Percentiles rank a stretch among this genome's conserved stretches.
These are phyloP conservation scores for Scheffersomyces lignosus DNA, from an alignment of 805 yeast genomes.

Conservation along the genomic window DNA sequence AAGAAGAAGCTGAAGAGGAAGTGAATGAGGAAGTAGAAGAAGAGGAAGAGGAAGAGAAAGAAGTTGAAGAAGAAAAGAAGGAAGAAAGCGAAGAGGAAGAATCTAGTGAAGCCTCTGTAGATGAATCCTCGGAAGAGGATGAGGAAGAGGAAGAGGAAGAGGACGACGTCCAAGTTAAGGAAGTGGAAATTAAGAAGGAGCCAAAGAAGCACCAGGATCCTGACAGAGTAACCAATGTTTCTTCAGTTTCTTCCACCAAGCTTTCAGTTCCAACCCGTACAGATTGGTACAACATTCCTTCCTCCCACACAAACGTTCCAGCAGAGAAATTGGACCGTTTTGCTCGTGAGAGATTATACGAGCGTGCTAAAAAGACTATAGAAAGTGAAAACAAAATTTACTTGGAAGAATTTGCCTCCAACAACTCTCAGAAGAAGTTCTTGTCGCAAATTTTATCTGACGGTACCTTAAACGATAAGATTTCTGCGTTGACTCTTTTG, in stretches of 20 bases:
- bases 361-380: conserved; percentile 64
- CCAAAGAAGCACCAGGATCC: conserved; percentile 10
- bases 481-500: conserved; percentile 88
- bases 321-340: conserved; percentile 46
- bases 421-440: conserved; percentile 82
- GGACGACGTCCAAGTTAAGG: conserved; percentile 13
- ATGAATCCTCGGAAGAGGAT: conserved; percentile 11
- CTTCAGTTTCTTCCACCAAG: conserved; percentile 56
- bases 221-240: conserved; percentile 36
- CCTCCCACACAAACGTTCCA: conserved; percentile 17
- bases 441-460: conserved; percentile 82
- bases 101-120: conserved; percentile 10
- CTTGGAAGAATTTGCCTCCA: conserved; percentile 69
- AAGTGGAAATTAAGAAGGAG: conserved; percentile 7
- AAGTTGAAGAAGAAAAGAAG: conserved; percentile 34
- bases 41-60: conserved; percentile 29
- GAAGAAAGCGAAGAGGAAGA: conserved; percentile 13
- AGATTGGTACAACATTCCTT: conserved; percentile 71
- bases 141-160: conserved; percentile 10
- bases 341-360: conserved; percentile 59
- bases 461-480: conserved; percentile 95
- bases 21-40: conserved; percentile 8
- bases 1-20: conserved; percentile 9
- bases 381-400: conserved; percentile 72
- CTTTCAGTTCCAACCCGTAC: conserved; percentile 59